A percentile compares a stretch with the other conserved stretches of the same genome.
Evolutionary conservation across 331 rosid genomes (phyloP).

Genomic region (Prunus yedoensis): DNA sequence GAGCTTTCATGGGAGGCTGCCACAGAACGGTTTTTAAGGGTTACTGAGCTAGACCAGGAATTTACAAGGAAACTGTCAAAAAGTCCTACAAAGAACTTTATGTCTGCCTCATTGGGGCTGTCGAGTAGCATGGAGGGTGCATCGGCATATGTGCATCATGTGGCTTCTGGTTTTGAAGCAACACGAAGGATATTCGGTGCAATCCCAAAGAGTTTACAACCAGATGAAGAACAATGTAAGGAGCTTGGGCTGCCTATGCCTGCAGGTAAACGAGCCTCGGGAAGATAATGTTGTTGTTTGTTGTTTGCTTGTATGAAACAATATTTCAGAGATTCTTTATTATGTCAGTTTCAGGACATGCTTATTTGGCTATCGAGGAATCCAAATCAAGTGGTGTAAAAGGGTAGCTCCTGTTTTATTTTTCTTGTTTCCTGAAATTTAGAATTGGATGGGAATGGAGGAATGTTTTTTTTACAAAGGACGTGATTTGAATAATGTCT

Average conservation of each 20-base stretch:
- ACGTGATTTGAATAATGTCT: background rate
- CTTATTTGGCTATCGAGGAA: background rate
- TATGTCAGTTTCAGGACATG: background rate
- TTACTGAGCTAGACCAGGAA: conserved; percentile 49
- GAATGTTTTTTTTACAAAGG: background rate
- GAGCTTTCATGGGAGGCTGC: conserved; percentile 92
- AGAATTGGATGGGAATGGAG: background rate
- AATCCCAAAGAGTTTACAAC: conserved; percentile 74
- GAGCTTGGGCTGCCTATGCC: conserved; percentile 64
- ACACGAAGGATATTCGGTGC: conserved; percentile 81
- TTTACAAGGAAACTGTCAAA: conserved; percentile 23
- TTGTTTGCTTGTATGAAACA: background rate
- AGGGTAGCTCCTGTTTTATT: background rate
- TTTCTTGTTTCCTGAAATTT: background rate
- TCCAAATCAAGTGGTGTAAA: background rate
- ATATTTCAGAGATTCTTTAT: too few relatives aligned
- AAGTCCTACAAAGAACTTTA: conserved; percentile 37
- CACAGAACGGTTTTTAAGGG: conserved; percentile 69
- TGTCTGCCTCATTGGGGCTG: conserved; percentile 48
- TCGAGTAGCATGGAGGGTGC: conserved; percentile 49
- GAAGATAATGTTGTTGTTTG: conserved; percentile 14
- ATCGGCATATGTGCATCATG: conserved; percentile 65
- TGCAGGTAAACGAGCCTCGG: conserved; percentile 28
- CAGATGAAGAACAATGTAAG: conserved; percentile 71
- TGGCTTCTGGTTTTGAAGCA: conserved; percentile 68